A percentile compares a stretch with the other conserved stretches of the same genome.
These are phyloP conservation scores for Starmerella bombi DNA, from an alignment of 805 yeast species.

Conservation along the genomic window DNA sequence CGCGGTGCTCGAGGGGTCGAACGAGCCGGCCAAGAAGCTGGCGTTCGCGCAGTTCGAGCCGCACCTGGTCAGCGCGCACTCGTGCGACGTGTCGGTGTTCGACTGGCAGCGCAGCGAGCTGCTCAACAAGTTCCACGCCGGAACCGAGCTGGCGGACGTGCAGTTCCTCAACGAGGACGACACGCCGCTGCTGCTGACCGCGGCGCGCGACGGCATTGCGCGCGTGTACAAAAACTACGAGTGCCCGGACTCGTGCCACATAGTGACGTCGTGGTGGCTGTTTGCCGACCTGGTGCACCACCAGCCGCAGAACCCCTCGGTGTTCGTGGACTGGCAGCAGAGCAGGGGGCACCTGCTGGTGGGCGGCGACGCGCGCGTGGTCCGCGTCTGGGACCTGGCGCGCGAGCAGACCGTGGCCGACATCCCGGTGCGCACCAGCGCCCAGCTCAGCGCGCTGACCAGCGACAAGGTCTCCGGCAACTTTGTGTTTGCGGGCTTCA, in stretches of 20 bases:
- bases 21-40: slow-evolving; percentile 30
- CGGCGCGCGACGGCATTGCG: slow-evolving; percentile 90
- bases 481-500: slow-evolving; percentile 79
- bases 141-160: slow-evolving; percentile 77
- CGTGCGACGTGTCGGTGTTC: slow-evolving; percentile 67
- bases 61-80: slow-evolving; percentile 65
- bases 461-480: slow-evolving; percentile 95
- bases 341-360: slow-evolving; percentile 80
- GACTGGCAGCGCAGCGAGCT: slow-evolving; percentile 51
- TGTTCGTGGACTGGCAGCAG: slow-evolving; percentile 93
- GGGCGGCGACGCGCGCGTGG: slow-evolving; percentile 88
- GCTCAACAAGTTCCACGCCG: slow-evolving; percentile 64
- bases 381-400: slow-evolving; percentile 93
- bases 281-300: slow-evolving; percentile 35
- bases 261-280: slow-evolving; percentile 86
- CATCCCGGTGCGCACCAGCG: slow-evolving; percentile 81
- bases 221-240: slow-evolving; percentile 71
- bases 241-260: slow-evolving; percentile 38
- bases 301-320: slow-evolving; percentile 32
- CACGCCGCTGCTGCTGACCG: slow-evolving; percentile 66
- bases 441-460: slow-evolving; percentile 77
- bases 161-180: slow-evolving; percentile 89
- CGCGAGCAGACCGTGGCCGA: slow-evolving; percentile 75
- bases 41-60: slow-evolving; percentile 86
- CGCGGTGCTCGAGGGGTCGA: slow-evolving; percentile 43